Conservation (phyloP, 2,329 filamentous ascomycete species). For the Claviceps sp. region DNA sequence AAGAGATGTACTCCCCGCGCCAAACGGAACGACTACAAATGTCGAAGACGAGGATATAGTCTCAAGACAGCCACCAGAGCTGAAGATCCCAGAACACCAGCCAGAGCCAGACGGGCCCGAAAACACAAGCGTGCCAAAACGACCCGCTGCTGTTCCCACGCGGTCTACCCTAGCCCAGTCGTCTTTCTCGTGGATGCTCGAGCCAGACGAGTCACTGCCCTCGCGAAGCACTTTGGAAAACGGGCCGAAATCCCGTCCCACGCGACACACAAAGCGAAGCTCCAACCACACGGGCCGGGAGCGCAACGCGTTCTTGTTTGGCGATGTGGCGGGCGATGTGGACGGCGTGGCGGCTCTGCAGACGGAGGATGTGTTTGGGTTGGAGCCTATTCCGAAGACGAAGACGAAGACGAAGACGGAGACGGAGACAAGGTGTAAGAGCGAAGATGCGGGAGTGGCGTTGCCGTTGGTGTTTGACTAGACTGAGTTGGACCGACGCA, state of each 20-base stretch:
- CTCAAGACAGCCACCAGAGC: background rate
- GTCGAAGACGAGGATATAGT: background rate
- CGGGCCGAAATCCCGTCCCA: constrained; percentile 17
- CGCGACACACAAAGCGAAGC: constrained; percentile 26
- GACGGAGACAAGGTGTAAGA: background rate
- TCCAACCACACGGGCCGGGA: constrained; percentile 35
- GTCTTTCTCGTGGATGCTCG: constrained; percentile 70
- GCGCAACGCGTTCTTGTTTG: constrained; percentile 47
- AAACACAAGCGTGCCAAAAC: constrained; percentile 8
- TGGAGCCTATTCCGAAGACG: constrained; percentile 32
- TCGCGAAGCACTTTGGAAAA: constrained; percentile 12
- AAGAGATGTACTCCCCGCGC: background rate
- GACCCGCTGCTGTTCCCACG: constrained; percentile 36
- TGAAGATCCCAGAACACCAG: background rate
- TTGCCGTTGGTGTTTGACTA: constrained; percentile 2
- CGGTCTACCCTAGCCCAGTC: constrained; percentile 59
- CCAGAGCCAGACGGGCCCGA: background rate
- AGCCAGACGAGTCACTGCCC: constrained; percentile 31
- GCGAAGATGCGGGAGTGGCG: background rate
- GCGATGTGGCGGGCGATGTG: constrained; percentile 30
- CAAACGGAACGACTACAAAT: background rate
- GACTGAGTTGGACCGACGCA: background rate
- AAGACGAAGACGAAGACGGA: constrained; percentile 7
- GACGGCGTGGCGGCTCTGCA: constrained; percentile 23
- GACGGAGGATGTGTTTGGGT: constrained; percentile 39